Percentiles rank a stretch among this genome's conserved stretches.
phyloP scores from a whole-genome alignment of 2,329 filamentous ascomycete genomes.

The Colletotrichum sp. region DNA sequence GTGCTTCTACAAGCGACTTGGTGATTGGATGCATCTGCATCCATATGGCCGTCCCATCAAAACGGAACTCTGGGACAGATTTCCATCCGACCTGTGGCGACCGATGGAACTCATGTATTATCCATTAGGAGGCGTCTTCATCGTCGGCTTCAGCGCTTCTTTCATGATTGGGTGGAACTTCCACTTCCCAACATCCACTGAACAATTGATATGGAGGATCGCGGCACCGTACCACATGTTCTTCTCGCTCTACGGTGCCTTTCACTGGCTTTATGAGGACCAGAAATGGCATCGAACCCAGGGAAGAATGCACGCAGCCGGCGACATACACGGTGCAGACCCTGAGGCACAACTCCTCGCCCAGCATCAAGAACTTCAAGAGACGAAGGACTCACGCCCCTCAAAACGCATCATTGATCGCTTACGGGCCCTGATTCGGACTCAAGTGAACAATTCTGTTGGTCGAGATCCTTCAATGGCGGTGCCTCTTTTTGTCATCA shows the following conservation, averaged over 20 bases:
- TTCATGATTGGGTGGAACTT: conserved; percentile 32
- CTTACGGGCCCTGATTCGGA: neutral
- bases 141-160: conserved; percentile 15
- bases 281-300: neutral
- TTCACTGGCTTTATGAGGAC: neutral
- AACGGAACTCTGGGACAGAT: conserved; percentile 24
- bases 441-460: neutral
- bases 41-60: conserved; percentile 22
- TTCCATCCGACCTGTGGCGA: conserved; percentile 26
- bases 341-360: neutral
- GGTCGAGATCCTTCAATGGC: neutral
- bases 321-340: neutral
- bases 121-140: conserved; percentile 7
- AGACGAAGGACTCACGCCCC: neutral
- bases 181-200: conserved; percentile 24
- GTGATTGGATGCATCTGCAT: conserved; percentile 19
- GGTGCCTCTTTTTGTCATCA: neutral
- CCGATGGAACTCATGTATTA: conserved; percentile 1
- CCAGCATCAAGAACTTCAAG: neutral
- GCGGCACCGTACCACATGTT: neutral
- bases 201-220: conserved; percentile 26
- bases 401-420: neutral
- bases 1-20: conserved; percentile 24
- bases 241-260: neutral
- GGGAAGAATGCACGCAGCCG: neutral